Conservation (phyloP, 169 alveolate species). For the Sarcocystis neurona region DNA sequence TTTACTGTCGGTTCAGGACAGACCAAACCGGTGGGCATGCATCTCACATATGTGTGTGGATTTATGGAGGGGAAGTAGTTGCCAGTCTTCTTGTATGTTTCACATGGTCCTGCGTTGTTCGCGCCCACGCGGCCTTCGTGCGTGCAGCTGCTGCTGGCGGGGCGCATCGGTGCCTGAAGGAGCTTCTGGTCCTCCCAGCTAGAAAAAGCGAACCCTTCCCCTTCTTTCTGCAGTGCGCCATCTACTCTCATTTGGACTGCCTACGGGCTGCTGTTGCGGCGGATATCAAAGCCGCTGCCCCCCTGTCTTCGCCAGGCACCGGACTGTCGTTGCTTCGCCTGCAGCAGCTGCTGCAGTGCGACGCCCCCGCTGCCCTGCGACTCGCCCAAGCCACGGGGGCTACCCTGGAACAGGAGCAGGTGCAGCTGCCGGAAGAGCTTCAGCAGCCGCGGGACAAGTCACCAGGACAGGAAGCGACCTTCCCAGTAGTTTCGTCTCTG, state of each 20-base stretch:
- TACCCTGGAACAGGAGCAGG: too few relatives aligned
- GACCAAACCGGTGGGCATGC: too few relatives aligned
- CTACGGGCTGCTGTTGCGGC: constrained; percentile 7
- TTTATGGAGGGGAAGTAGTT: too few relatives aligned
- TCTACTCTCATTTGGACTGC: background rate
- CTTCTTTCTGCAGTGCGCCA: constrained; percentile 16
- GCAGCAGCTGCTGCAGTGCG: background rate
- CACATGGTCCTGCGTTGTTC: background rate
- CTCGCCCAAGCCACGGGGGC: background rate
- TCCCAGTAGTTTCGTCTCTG: too few relatives aligned
- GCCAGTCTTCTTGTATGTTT: too few relatives aligned
- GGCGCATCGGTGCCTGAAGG: too few relatives aligned
- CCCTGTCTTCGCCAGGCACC: background rate
- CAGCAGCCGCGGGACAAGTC: too few relatives aligned
- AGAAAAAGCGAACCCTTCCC: background rate
- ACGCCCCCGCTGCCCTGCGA: background rate
- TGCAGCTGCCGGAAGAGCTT: too few relatives aligned
- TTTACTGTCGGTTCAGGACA: too few relatives aligned
- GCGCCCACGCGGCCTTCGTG: background rate
- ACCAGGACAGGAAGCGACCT: too few relatives aligned
- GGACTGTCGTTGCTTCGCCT: background rate
- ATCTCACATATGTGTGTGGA: too few relatives aligned
- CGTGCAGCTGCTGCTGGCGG: background rate
- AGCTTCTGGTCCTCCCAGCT: background rate
- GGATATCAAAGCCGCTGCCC: background rate